phyloP scores from a whole-genome alignment of 2,329 filamentous ascomycete genomes.

The Penicillium sp. region DNA sequence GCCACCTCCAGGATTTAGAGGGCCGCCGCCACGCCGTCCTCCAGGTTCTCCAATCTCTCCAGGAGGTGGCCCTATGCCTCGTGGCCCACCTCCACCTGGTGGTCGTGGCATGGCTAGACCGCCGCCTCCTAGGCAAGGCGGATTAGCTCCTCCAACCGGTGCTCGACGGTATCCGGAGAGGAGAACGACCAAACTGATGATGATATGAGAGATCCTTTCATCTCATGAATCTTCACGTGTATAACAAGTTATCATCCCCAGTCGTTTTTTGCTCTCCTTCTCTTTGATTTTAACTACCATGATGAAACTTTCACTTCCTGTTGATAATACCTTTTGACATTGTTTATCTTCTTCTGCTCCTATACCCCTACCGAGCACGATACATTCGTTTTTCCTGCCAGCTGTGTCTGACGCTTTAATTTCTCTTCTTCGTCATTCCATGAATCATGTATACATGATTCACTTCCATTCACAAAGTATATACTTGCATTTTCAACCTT shows the following conservation, averaged over 20 bases:
- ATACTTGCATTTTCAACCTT: not conserved
- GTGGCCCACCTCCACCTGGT: constrained; percentile 19
- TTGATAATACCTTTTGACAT: not conserved
- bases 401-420: not conserved
- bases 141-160: constrained; percentile 22
- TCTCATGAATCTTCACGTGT: constrained; percentile 2
- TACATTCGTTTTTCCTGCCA: constrained; percentile 2
- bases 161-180: constrained; percentile 45
- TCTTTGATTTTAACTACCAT: not conserved
- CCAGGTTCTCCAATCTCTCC: constrained; percentile 19
- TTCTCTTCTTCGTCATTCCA: not conserved
- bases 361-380: constrained; percentile 15
- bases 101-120: constrained; percentile 22
- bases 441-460: not conserved
- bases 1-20: constrained; percentile 17
- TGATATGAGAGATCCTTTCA: constrained; percentile 34
- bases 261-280: not conserved
- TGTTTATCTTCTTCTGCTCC: constrained; percentile 5
- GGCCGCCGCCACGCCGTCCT: constrained; percentile 21
- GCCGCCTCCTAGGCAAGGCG: constrained; percentile 6
- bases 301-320: constrained; percentile 1
- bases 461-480: not conserved
- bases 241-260: constrained; percentile 2
- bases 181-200: constrained; percentile 48
- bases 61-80: constrained; percentile 13